Percentiles rank a stretch among this genome's conserved stretches.
Evolutionary conservation across 345 rosid species (phyloP).

Genomic region (Kandelia obovata): DNA sequence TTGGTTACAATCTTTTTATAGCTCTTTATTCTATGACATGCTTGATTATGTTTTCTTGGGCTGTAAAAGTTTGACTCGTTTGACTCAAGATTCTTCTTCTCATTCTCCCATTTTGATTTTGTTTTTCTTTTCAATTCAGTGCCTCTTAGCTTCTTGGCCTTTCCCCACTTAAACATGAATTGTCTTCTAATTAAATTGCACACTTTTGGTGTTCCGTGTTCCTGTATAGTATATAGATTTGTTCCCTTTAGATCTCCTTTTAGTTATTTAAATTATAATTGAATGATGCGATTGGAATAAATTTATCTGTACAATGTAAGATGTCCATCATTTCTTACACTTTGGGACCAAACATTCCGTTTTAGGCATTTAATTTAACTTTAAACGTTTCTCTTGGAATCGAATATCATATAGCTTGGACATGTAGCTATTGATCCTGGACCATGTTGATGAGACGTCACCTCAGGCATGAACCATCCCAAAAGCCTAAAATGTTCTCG

Average conservation of each 20-base stretch:
- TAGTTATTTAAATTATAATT: constrained; percentile 2
- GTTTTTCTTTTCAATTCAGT: constrained; percentile 22
- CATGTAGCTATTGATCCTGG: neutral
- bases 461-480: constrained; percentile 15
- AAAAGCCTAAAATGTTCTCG: constrained; percentile 8
- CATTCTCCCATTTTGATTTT: constrained; percentile 40
- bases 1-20: neutral
- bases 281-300: constrained; percentile 13
- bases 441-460: constrained; percentile 14
- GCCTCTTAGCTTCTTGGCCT: constrained; percentile 5
- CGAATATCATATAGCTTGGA: constrained; percentile 4
- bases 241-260: neutral
- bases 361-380: constrained; percentile 18
- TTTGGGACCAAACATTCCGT: constrained; percentile 24
- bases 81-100: constrained; percentile 32
- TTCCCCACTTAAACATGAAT: constrained; percentile 9
- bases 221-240: neutral
- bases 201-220: neutral
- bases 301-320: constrained; percentile 31
- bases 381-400: neutral
- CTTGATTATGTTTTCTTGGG: constrained; percentile 34
- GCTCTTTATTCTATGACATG: constrained; percentile 30
- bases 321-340: constrained; percentile 18
- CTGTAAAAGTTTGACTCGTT: constrained; percentile 36
- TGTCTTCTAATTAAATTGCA: constrained; percentile 2